phyloP scores from a whole-genome alignment of 2,329 filamentous ascomycete genomes.

The Aspergillus tamarii region DNA sequence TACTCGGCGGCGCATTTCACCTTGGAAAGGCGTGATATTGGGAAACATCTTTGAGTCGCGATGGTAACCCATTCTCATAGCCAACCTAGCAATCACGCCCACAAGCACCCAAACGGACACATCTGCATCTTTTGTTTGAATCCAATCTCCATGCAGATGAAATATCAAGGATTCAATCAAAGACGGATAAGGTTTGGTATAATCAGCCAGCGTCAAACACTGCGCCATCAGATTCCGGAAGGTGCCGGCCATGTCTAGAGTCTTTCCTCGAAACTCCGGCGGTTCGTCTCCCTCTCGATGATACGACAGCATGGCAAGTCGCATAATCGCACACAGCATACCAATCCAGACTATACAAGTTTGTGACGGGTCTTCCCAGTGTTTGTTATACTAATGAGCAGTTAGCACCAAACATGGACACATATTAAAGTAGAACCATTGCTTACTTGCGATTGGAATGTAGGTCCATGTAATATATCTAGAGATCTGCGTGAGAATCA shows the following conservation, averaged over 20 bases:
- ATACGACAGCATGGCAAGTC: slow-evolving; percentile 66
- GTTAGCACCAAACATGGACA: slow-evolving; percentile 11
- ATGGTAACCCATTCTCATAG: slow-evolving; percentile 69
- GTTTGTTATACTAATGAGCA: slow-evolving; percentile 58
- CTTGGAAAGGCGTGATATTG: slow-evolving; percentile 62
- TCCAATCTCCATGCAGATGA: slow-evolving; percentile 65
- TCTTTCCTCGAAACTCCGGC: slow-evolving; percentile 63
- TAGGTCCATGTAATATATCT: slow-evolving; percentile 78
- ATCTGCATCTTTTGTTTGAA: slow-evolving; percentile 61
- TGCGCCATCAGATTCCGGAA: slow-evolving; percentile 63
- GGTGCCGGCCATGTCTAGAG: slow-evolving; percentile 49
- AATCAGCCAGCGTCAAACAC: slow-evolving; percentile 65
- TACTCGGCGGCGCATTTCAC: slow-evolving; percentile 58
- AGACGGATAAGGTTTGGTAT: slow-evolving; percentile 63
- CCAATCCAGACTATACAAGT: slow-evolving; percentile 65
- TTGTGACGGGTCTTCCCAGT: slow-evolving; percentile 63
- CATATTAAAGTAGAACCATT: not conserved
- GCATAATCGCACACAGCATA: slow-evolving; percentile 67
- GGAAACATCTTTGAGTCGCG: slow-evolving; percentile 63
- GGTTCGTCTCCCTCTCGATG: slow-evolving; percentile 64
- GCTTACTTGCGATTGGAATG: slow-evolving; percentile 73
- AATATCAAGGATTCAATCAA: slow-evolving; percentile 65
- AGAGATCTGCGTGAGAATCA: slow-evolving; percentile 11
- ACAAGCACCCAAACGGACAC: slow-evolving; percentile 63
- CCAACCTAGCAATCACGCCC: slow-evolving; percentile 63